Evolutionary conservation across 495 filamentous ascomycete species (phyloP), one percentile per base, ranked within the genome.

Genomic region (Xylaria cubensis): DNA sequence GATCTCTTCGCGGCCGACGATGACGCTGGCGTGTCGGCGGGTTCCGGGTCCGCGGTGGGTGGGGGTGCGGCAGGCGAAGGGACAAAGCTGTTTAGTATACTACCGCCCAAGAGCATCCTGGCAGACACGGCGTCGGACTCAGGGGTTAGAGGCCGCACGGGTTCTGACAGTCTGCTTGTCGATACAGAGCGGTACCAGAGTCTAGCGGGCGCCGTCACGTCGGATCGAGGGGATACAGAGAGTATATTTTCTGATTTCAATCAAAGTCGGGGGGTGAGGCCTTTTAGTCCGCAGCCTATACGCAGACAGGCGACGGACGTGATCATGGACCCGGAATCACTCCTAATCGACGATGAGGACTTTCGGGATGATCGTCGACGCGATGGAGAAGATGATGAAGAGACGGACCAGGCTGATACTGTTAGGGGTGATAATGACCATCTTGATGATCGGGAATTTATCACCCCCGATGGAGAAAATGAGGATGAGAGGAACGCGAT

Each of bases 1-100:
- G 89, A 91, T 75, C 80, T 90, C 17, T 91, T 91, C 72, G 87
- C 88, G 55, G 86, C 88, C 51, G 79, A 81, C 19, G 82, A 83
- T 9, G 75, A 73, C 24, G 74, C 78, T 39, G 77, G 78, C 50
- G 78, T 72, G 12, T 64, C 70, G 71, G 76, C 80, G 9, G 78
- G 56, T 24, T 48, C 63, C 3, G 73, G 66, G 10, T 75, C 34
- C 34, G 21, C 64, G n/a, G 64, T 19, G 0, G 73, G 59, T 4
- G 75, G 70, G 21, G 74, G 69, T 2, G 74, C 61, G 3, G 67
- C 68, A 8, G 79, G 79, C 50, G 83, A 83, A 39, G 83, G 80
- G 67, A 79, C 79, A 24, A 86, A 86, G 77, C 77, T 89, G 75
- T 89, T 89, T 81, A 86, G 84, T 75, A 88, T 89, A 78, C 75